Evolutionary conservation across 1,284 basidiomycete species (phyloP).

Genomic region (Leccinum pallidistipes): DNA sequence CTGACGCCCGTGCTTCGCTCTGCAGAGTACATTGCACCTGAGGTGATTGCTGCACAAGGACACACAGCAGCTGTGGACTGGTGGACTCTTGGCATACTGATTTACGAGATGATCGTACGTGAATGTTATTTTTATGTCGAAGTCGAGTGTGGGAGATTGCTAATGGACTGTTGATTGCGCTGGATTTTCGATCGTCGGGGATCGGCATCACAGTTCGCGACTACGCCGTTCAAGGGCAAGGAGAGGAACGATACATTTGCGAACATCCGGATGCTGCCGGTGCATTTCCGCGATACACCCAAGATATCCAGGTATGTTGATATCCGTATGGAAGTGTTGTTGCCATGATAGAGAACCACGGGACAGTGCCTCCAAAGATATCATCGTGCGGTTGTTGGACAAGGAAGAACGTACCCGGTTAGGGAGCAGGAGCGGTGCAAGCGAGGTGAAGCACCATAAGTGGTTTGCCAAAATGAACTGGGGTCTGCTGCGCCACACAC

Average conservation of each 20-base stretch:
- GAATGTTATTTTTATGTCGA: constrained; percentile 26
- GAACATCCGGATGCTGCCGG: constrained; percentile 89
- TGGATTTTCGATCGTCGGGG: constrained; percentile 15
- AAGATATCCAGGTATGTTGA: constrained; percentile 78
- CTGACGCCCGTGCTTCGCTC: constrained; percentile 27
- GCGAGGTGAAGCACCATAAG: constrained; percentile 98
- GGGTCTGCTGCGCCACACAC: constrained; percentile 92
- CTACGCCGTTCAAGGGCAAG: constrained; percentile 97
- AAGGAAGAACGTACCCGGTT: constrained; percentile 91
- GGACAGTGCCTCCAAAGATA: constrained; percentile 80
- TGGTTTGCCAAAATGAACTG: constrained; percentile 98
- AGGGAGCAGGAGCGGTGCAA: constrained; percentile 92
- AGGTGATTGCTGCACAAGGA: constrained; percentile 97
- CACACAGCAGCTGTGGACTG: constrained; percentile 99
- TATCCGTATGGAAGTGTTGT: background rate
- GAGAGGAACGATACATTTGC: constrained; percentile 95
- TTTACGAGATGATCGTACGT: constrained; percentile 99
- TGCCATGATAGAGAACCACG: constrained; percentile 14
- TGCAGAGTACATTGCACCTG: constrained; percentile 96
- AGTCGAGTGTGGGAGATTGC: constrained; percentile 18
- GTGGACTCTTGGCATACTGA: constrained; percentile 99
- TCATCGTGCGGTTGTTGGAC: constrained; percentile 86
- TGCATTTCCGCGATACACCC: constrained; percentile 85
- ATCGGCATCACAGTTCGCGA: constrained; percentile 71
- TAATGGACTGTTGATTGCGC: constrained; percentile 15